Percentiles rank a stretch among this genome's conserved stretches.
Conservation (phyloP, 306 rosid species). For the Fragaria vesca region DNA sequence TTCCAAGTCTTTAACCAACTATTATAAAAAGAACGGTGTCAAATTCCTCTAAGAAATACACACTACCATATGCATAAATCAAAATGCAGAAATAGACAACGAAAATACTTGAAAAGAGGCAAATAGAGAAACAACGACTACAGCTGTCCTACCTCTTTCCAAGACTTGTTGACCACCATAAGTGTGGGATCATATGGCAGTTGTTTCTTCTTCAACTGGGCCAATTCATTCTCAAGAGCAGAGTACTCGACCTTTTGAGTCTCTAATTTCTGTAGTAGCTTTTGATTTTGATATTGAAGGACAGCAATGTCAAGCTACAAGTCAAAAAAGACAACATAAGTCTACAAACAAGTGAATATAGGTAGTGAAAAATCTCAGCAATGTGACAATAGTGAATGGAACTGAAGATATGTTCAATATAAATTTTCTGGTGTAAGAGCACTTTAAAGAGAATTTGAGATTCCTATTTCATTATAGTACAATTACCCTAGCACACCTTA, state of each 20-base stretch:
- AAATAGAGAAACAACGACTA: slow-evolving; percentile 11
- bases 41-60: slow-evolving; percentile 29
- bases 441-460: no score
- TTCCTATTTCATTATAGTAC: background rate
- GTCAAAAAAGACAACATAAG: slow-evolving; percentile 28
- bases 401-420: background rate
- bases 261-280: slow-evolving; percentile 84
- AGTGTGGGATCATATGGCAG: slow-evolving; percentile 59
- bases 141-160: slow-evolving; percentile 59
- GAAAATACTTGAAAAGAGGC: slow-evolving; percentile 6
- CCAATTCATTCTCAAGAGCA: slow-evolving; percentile 58
- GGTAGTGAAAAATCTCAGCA: background rate
- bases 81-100: background rate
- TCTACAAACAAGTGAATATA: slow-evolving; percentile 14
- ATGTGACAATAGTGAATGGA: background rate
- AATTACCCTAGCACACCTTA: background rate
- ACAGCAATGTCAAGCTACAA: slow-evolving; percentile 79
- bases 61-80: slow-evolving; percentile 17
- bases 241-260: slow-evolving; percentile 74
- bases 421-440: background rate
- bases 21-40: slow-evolving; percentile 22
- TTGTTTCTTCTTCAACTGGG: slow-evolving; percentile 64
- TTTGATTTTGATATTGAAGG: slow-evolving; percentile 90
- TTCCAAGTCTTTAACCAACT: slow-evolving; percentile 78
- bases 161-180: slow-evolving; percentile 62